Percentiles rank a stretch among this genome's conserved stretches.
Evolutionary conservation across 1,284 basidiomycete genomes (phyloP).

Genomic region (Rhodotorula sp.): DNA sequence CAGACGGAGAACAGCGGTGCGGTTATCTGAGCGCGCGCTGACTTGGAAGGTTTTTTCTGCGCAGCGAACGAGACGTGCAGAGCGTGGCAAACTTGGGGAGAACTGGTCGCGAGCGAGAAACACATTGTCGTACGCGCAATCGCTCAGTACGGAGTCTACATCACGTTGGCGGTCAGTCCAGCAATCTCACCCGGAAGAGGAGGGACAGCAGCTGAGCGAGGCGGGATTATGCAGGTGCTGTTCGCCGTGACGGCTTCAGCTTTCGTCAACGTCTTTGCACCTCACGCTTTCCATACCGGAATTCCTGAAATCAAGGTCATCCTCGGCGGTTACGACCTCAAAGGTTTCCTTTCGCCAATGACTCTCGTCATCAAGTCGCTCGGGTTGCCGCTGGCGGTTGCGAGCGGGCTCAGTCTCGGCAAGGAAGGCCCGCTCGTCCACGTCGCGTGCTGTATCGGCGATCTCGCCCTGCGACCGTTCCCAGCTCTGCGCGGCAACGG

Average conservation of each 20-base stretch:
- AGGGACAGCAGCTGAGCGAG: neutral
- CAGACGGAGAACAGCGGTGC: too few relatives aligned
- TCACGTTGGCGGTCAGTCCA: conserved; percentile 67
- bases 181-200: neutral
- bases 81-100: conserved; percentile 63
- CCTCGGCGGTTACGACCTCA: conserved; percentile 94
- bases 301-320: conserved; percentile 98
- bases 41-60: neutral
- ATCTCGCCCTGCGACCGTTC: conserved; percentile 83
- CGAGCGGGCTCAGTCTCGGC: conserved; percentile 80
- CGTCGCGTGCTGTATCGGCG: conserved; percentile 91
- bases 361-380: conserved; percentile 86
- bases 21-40: neutral
- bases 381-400: conserved; percentile 84
- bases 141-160: conserved; percentile 67
- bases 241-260: conserved; percentile 71
- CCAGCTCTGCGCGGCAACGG: conserved; percentile 63
- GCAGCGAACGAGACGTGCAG: conserved; percentile 67
- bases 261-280: conserved; percentile 52
- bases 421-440: conserved; percentile 96
- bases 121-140: conserved; percentile 36
- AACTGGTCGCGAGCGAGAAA: conserved; percentile 23
- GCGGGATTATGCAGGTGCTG: conserved; percentile 55
- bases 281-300: conserved; percentile 78
- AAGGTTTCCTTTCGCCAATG: conserved; percentile 64